A percentile compares a stretch with the other conserved stretches of the same genome.
These are phyloP conservation scores for Annulohypoxylon moriforme DNA, from an alignment of 495 filamentous ascomycete genomes.

Conservation along the genomic window DNA sequence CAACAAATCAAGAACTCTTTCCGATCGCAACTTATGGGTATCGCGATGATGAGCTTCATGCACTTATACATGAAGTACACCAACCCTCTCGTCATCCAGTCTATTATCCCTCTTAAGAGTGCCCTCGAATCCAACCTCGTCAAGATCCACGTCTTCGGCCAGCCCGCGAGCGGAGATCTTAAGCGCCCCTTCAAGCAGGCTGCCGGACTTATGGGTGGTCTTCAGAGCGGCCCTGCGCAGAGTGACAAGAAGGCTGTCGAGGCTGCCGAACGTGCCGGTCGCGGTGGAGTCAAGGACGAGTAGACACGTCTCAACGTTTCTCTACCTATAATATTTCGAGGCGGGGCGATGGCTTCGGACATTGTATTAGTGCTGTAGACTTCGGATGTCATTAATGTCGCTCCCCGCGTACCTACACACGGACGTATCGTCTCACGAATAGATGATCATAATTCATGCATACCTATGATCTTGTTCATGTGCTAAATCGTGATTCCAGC, in stretches of 20 bases:
- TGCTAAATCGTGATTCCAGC: background rate
- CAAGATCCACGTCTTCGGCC: conserved; percentile 92
- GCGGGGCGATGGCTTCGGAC: conserved; percentile 5
- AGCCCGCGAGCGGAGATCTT: conserved; percentile 90
- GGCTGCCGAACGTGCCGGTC: conserved; percentile 84
- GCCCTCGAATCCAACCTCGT: conserved; percentile 93
- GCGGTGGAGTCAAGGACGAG: conserved; percentile 91
- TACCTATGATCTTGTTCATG: background rate
- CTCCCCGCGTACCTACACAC: background rate
- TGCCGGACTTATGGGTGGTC: conserved; percentile 80
- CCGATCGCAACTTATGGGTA: conserved; percentile 91
- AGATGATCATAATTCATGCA: conserved; percentile 4
- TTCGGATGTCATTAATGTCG: conserved; percentile 3
- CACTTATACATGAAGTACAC: conserved; percentile 99
- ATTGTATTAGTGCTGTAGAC: conserved; percentile 3
- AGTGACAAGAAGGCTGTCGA: conserved; percentile 97
- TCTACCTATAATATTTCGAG: conserved; percentile 8
- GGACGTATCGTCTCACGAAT: conserved; percentile 16
- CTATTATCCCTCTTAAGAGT: conserved; percentile 95
- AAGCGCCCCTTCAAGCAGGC: conserved; percentile 93
- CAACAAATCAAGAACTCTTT: conserved; percentile 82
- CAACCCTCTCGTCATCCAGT: conserved; percentile 98
- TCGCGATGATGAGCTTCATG: conserved; percentile 98
- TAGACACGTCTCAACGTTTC: conserved; percentile 58
- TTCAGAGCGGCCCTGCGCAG: conserved; percentile 77